These are phyloP conservation scores for Clarireedia paspali DNA, from an alignment of 2,329 filamentous ascomycete genomes.

Conservation along the genomic window DNA sequence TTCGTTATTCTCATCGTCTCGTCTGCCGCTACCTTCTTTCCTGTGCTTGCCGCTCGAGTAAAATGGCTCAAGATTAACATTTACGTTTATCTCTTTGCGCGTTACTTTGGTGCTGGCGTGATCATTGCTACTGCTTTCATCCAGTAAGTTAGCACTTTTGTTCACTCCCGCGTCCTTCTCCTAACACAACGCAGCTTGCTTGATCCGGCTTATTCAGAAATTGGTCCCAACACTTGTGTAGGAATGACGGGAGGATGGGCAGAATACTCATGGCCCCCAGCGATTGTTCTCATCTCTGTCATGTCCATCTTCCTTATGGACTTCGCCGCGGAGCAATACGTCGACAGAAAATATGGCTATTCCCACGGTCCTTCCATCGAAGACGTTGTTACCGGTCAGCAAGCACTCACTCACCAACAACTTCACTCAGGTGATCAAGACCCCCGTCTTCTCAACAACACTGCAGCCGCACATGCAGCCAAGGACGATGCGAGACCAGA, in stretches of 20 bases:
- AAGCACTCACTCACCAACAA: constrained; percentile 29
- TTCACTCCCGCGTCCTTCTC: constrained; percentile 8
- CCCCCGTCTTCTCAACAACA: constrained; percentile 12
- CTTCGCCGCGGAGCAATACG: constrained; percentile 48
- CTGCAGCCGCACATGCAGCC: constrained; percentile 16
- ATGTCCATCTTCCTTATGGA: constrained; percentile 50
- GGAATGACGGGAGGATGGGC: constrained; percentile 43
- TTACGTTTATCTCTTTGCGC: constrained; percentile 57
- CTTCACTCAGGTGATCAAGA: constrained; percentile 37
- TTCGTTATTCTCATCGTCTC: constrained; percentile 68
- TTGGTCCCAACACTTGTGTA: constrained; percentile 41
- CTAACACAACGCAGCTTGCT: constrained; percentile 33
- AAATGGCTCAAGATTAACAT: constrained; percentile 48
- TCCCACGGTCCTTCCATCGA: constrained; percentile 21
- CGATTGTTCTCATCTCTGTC: constrained; percentile 47
- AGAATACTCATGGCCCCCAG: constrained; percentile 24
- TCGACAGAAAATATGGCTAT: constrained; percentile 25
- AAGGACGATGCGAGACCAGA: constrained; percentile 17
- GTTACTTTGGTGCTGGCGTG: constrained; percentile 69
- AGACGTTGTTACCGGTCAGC: constrained; percentile 19
- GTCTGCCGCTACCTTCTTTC: constrained; percentile 53
- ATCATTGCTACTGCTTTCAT: constrained; percentile 75
- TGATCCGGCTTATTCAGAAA: constrained; percentile 36
- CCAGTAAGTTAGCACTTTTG: constrained; percentile 45
- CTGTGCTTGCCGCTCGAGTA: constrained; percentile 55